Evolutionary conservation across 2,329 filamentous ascomycete species (phyloP).

Genomic region (Phoma herbarum): DNA sequence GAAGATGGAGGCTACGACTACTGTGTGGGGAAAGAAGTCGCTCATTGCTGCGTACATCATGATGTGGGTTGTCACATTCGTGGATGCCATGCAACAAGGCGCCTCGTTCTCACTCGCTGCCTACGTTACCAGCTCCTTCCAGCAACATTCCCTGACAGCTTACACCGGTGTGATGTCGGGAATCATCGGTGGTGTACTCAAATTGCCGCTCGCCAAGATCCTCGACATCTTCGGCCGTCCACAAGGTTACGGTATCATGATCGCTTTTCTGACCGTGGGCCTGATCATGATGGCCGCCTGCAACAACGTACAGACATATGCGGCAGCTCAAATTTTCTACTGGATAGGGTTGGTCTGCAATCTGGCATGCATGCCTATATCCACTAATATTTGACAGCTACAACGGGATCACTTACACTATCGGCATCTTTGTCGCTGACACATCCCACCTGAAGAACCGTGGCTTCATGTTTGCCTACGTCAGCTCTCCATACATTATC

Average conservation of each 20-base stretch:
- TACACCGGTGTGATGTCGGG: slow-evolving; percentile 42
- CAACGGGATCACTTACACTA: slow-evolving; percentile 65
- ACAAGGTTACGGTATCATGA: slow-evolving; percentile 44
- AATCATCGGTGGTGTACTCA: slow-evolving; percentile 46
- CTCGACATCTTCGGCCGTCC: slow-evolving; percentile 51
- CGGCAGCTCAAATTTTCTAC: slow-evolving; percentile 71
- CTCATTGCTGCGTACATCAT: slow-evolving; percentile 52
- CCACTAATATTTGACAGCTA: not conserved
- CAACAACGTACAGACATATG: slow-evolving; percentile 66
- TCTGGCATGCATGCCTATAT: not conserved
- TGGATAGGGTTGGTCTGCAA: slow-evolving; percentile 60
- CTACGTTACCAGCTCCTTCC: slow-evolving; percentile 50
- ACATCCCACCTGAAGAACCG: slow-evolving; percentile 70
- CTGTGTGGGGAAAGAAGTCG: slow-evolving; percentile 50
- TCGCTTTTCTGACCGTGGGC: slow-evolving; percentile 27
- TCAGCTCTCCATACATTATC: slow-evolving; percentile 31
- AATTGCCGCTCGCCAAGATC: slow-evolving; percentile 50
- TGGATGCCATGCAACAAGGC: slow-evolving; percentile 54
- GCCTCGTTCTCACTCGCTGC: slow-evolving; percentile 45
- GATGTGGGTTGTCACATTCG: slow-evolving; percentile 29
- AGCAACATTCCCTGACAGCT: slow-evolving; percentile 42
- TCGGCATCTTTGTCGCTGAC: slow-evolving; percentile 72
- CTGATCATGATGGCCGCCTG: slow-evolving; percentile 73
- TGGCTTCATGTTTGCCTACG: slow-evolving; percentile 66
- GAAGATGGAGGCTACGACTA: slow-evolving; percentile 53